A percentile compares a stretch with the other conserved stretches of the same genome.
Conservation (phyloP, 768 basidiomycete species). For the Boletus fagicola region DNA sequence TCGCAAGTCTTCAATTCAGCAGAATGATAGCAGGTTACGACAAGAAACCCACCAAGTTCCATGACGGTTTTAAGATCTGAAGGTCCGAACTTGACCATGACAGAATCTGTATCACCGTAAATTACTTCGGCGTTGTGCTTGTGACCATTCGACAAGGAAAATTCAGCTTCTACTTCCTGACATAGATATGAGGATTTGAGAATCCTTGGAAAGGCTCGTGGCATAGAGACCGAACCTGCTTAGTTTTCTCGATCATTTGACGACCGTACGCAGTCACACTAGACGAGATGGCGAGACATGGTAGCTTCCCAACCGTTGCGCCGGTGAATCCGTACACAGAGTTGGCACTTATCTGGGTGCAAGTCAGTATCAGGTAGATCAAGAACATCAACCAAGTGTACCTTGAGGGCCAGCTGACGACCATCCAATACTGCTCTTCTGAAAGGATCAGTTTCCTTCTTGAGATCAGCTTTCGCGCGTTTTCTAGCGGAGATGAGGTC, state of each 20-base stretch:
- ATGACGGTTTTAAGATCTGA: slow-evolving; percentile 84
- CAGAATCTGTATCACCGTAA: slow-evolving; percentile 98
- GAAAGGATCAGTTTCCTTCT: slow-evolving; percentile 96
- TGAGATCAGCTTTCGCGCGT: slow-evolving; percentile 91
- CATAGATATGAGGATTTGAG: background rate
- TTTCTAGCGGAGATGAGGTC: slow-evolving; percentile 93
- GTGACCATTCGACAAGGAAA: slow-evolving; percentile 81
- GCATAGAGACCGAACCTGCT: slow-evolving; percentile 50
- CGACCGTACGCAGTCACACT: slow-evolving; percentile 95
- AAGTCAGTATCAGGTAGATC: slow-evolving; percentile 1
- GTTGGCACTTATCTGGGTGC: slow-evolving; percentile 88
- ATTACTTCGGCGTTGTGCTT: slow-evolving; percentile 89
- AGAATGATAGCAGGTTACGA: background rate
- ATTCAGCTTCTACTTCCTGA: slow-evolving; percentile 84
- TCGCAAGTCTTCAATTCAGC: background rate
- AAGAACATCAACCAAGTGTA: slow-evolving; percentile 25
- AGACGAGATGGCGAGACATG: slow-evolving; percentile 94
- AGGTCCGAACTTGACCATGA: slow-evolving; percentile 97
- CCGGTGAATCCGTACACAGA: slow-evolving; percentile 99
- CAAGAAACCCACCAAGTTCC: slow-evolving; percentile 65
- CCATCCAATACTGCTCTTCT: slow-evolving; percentile 96
- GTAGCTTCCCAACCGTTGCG: slow-evolving; percentile 94
- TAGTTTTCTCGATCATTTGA: slow-evolving; percentile 98
- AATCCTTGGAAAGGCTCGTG: background rate
- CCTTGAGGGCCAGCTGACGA: slow-evolving; percentile 94